Evolutionary conservation across 768 basidiomycete genomes (phyloP).

Genomic region (Psilocybe cyanescens): DNA sequence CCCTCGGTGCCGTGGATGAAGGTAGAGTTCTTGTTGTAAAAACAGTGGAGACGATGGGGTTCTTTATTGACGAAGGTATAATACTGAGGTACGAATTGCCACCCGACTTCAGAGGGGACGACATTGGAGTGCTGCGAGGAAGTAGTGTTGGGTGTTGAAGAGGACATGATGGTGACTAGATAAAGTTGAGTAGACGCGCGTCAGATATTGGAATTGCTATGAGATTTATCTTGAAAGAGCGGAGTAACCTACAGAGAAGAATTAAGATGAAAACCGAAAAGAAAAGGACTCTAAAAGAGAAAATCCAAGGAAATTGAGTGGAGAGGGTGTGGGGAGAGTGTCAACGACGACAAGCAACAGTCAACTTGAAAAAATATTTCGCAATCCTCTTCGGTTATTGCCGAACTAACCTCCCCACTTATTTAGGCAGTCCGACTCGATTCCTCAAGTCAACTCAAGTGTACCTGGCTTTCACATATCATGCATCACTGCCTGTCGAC

Average conservation of each 20-base stretch:
- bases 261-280: slow-evolving; percentile 31
- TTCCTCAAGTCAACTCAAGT: too few species aligned
- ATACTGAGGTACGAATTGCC: slow-evolving; percentile 99
- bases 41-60: slow-evolving; percentile 95
- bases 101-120: slow-evolving; percentile 94
- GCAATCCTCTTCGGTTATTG: slow-evolving; percentile 26
- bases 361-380: slow-evolving; percentile 32
- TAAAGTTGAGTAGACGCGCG: slow-evolving; percentile 1
- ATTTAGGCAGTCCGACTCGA: not conserved
- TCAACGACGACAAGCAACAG: slow-evolving; percentile 32
- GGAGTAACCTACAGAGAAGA: slow-evolving; percentile 32
- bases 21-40: slow-evolving; percentile 97
- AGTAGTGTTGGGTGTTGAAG: slow-evolving; percentile 40
- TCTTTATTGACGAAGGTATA: slow-evolving; percentile 99
- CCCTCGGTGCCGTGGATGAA: slow-evolving; percentile 98
- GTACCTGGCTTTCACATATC: too few species aligned
- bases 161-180: slow-evolving; percentile 36
- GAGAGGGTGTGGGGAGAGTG: slow-evolving; percentile 26
- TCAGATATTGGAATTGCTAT: not conserved
- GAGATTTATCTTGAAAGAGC: not conserved
- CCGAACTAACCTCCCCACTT: slow-evolving; percentile 13
- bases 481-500: too few species aligned
- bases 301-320: slow-evolving; percentile 27
- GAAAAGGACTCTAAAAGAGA: slow-evolving; percentile 39
- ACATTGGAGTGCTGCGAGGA: slow-evolving; percentile 58